A percentile compares a stretch with the other conserved stretches of the same genome.
These are phyloP conservation scores for Ustilago sp. DNA, from an alignment of 1,284 basidiomycete genomes.

Conservation along the genomic window DNA sequence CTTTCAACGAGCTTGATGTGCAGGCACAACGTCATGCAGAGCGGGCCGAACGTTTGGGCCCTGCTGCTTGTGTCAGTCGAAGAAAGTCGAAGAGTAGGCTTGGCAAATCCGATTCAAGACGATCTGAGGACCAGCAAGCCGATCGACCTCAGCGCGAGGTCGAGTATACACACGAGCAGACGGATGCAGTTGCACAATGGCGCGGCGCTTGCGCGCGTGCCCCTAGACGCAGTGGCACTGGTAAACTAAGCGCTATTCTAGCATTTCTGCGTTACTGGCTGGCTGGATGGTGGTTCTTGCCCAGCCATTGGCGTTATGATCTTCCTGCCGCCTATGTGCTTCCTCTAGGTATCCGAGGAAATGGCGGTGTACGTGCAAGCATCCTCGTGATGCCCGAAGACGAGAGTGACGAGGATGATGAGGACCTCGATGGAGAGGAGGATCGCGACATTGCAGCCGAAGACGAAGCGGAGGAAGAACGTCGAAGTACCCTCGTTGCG, in stretches of 20 bases:
- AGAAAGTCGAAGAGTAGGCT: conserved; percentile 26
- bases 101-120: conserved; percentile 6
- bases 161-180: conserved; percentile 16
- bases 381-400: conserved; percentile 54
- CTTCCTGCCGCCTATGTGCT: conserved; percentile 54
- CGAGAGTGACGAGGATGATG: conserved; percentile 48
- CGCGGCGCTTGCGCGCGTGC: conserved; percentile 36
- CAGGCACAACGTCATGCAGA: conserved; percentile 47
- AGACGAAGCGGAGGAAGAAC: conserved; percentile 33
- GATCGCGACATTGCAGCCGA: conserved; percentile 45
- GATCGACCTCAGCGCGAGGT: conserved; percentile 6
- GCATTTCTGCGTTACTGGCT: conserved; percentile 54
- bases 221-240: conserved; percentile 23
- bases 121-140: conserved; percentile 20
- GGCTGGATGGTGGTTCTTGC: conserved; percentile 54
- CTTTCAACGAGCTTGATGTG: conserved; percentile 56
- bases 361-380: conserved; percentile 59
- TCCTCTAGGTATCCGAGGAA: conserved; percentile 57
- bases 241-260: conserved; percentile 39
- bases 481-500: conserved; percentile 10
- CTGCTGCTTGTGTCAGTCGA: conserved; percentile 26
- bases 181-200: conserved; percentile 38
- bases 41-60: conserved; percentile 25
- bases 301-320: conserved; percentile 49
- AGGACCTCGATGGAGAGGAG: conserved; percentile 32